Evolutionary conservation across 805 yeast species (phyloP).

Genomic region (Candida sithepensis): DNA sequence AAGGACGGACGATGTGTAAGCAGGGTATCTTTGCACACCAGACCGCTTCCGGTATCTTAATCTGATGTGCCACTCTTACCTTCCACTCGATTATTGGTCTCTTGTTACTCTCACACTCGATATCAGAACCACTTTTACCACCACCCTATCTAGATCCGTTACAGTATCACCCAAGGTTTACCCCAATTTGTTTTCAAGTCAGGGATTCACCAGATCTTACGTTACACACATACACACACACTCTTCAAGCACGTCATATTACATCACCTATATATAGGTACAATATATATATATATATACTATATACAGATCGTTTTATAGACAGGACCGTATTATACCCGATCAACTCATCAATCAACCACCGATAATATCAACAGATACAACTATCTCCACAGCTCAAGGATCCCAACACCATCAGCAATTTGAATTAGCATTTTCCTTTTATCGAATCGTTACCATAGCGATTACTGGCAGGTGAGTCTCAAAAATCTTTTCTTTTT

Average conservation of each 20-base stretch:
- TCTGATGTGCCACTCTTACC: background rate
- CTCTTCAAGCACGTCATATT: no score
- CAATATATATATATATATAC: no score
- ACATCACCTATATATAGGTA: no score
- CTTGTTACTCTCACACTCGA: no score
- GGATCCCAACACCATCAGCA: no score
- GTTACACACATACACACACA: no score
- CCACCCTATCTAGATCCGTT: background rate
- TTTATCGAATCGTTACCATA: background rate
- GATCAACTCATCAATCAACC: background rate
- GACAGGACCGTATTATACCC: no score
- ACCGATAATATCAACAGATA: background rate
- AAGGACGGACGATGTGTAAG: background rate
- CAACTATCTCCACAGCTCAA: no score
- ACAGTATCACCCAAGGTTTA: background rate
- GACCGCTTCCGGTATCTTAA: background rate
- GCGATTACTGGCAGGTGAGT: background rate
- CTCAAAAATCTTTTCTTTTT: background rate
- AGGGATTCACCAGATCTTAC: background rate
- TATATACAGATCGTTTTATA: no score
- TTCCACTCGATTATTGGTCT: no score
- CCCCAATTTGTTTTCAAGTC: background rate
- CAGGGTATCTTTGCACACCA: background rate
- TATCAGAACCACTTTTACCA: no score
- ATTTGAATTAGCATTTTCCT: no score